phyloP scores from a whole-genome alignment of 345 rosid genomes.

The Sonneratia alba region DNA sequence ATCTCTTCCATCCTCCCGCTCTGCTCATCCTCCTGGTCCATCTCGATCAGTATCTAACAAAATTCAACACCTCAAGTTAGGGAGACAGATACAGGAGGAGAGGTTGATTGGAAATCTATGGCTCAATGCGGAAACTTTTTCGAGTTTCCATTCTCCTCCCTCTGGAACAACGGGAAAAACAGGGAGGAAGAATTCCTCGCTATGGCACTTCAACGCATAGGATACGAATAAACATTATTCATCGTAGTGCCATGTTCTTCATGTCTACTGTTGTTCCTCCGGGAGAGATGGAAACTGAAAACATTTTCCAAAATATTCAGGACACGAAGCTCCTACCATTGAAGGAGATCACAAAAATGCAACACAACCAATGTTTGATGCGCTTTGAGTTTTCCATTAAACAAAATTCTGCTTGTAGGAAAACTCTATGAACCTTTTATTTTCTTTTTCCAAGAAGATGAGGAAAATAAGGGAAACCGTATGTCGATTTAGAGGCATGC shows the following conservation, averaged over 20 bases:
- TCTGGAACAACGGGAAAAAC: not conserved
- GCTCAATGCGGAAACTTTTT: not conserved
- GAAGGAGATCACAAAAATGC: not conserved
- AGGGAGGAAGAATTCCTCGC: not conserved
- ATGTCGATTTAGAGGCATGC: not conserved
- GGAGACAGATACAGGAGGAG: not conserved
- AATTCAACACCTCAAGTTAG: not conserved
- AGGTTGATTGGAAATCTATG: not conserved
- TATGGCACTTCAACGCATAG: too few species aligned
- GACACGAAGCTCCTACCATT: not conserved
- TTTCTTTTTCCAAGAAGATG: constrained; percentile 2
- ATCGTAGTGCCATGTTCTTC: too few species aligned
- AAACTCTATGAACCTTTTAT: not conserved
- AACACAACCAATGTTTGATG: not conserved
- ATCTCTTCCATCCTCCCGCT: constrained; percentile 48
- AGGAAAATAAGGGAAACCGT: not conserved
- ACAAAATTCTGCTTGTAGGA: not conserved
- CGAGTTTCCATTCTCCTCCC: not conserved
- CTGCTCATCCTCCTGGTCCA: constrained; percentile 73
- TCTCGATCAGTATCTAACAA: constrained; percentile 48
- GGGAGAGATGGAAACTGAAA: too few species aligned
- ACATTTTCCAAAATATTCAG: not conserved
- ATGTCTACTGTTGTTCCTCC: too few species aligned
- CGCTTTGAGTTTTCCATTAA: not conserved
- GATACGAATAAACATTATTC: too few species aligned